Base-by-base conservation (phyloP, 1,139 yeast genomes). In the Sugiyamaella neomexicana region DNA sequence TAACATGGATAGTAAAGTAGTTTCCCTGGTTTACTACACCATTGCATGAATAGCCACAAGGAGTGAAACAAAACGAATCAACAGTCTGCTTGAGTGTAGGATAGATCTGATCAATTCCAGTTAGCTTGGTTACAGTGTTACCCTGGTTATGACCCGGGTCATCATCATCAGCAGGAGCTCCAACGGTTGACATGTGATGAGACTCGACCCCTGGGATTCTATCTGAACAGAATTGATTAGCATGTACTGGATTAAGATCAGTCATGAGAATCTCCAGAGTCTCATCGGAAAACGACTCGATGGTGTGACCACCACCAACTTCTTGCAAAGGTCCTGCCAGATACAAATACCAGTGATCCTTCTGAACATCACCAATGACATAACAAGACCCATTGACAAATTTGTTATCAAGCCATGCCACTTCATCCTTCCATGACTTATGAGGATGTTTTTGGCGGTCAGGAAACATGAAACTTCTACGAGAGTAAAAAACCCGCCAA, bases 1-100 rank as follows among this genome's bases (percentile, higher is more conserved):
- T 93, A 41, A 93, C 88, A 70, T 93, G 99, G 58, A 91, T 77
- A 15, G 98, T 93, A 68, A 89, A 90, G 74, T 91, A 93, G 68
- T 80, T 80, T 46, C 75, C 73, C 47, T 73, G 76, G 53, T 80
- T 75, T 51, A 87, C 72, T 46, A 89, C 75, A 27, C 95, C 85
- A 71, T 93, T 93, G 50, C 97, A 88, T 1, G 97, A 89, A 68
- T 83, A 93, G 13, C 99, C 99, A 72, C 98, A 93, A 1, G 99
- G 99, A n/a, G 88, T 77, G 70, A 93, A 93, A 31, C 95, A 85
- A 73, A 90, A 93, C 4, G 97, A 89, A 74, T 91, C 98, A 65
- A 67, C 80, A 13, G 69, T 65, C 51, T 74, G 71, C 23, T 63
- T 60, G 38, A 63, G 63, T 16, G 72, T 68, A 7, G 73, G 71